A percentile compares a stretch with the other conserved stretches of the same genome.
Conservation (phyloP, 2,329 filamentous ascomycete species). For the Aspergillus hortae region DNA sequence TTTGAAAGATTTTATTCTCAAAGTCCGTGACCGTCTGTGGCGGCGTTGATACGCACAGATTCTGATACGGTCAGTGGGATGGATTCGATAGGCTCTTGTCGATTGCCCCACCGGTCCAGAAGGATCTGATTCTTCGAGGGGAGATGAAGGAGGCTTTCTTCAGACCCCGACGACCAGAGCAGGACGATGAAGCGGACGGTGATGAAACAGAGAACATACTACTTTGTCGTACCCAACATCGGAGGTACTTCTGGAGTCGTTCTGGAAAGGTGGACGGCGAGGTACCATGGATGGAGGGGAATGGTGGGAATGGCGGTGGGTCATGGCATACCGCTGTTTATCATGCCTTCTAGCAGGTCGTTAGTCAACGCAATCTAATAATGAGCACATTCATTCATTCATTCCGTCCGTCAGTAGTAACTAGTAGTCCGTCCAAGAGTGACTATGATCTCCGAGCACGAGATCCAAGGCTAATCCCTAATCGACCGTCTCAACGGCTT, state of each 20-base stretch:
- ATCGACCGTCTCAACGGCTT: background rate
- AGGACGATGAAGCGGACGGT: background rate
- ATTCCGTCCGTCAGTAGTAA: no score
- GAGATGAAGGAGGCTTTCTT: background rate
- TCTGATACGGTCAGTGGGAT: background rate
- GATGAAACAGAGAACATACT: background rate
- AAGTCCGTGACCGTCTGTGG: background rate
- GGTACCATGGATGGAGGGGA: no score
- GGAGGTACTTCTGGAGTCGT: background rate
- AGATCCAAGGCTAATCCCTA: no score
- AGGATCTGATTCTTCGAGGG: background rate
- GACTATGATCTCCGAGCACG: no score
- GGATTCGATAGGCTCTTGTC: slow-evolving; percentile 14
- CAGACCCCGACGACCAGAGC: background rate
- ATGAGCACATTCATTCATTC: no score
- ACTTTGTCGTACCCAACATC: no score
- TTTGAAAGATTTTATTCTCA: background rate
- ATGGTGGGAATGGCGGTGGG: no score
- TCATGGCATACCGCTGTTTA: no score
- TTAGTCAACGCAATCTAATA: no score
- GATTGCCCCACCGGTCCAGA: background rate
- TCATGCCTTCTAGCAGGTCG: no score
- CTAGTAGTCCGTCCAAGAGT: no score
- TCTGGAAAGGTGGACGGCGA: background rate
- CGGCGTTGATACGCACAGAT: background rate